phyloP scores from a whole-genome alignment of 257 asterid species.

The Thymus mandschuricus region DNA sequence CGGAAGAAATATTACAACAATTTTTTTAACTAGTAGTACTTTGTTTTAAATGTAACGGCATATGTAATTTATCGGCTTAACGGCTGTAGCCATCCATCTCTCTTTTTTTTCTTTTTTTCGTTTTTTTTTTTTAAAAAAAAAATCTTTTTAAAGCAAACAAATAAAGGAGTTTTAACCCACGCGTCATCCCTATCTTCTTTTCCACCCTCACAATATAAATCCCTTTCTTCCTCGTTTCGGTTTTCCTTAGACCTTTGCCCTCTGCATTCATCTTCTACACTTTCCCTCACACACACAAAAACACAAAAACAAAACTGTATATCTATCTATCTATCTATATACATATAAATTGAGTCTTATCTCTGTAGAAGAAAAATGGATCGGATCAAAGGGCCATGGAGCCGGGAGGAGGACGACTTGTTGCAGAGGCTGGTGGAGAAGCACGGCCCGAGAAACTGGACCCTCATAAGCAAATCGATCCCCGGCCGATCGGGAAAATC shows the following conservation, averaged over 20 bases:
- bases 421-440: constrained; percentile 44
- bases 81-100: background rate
- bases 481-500: constrained; percentile 51
- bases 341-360: too few relatives aligned
- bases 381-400: constrained; percentile 56
- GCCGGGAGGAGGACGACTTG: constrained; percentile 41
- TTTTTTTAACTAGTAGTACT: too few relatives aligned
- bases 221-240: background rate
- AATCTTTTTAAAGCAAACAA: too few relatives aligned
- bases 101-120: background rate
- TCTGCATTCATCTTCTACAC: background rate
- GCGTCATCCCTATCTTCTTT: constrained; percentile 50
- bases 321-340: too few relatives aligned
- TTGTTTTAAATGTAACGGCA: too few relatives aligned
- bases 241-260: constrained; percentile 44
- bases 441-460: constrained; percentile 51
- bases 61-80: background rate
- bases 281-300: background rate
- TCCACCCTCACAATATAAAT: constrained; percentile 37
- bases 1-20: too few relatives aligned
- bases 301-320: background rate
- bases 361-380: constrained; percentile 21
- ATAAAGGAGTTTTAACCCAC: background rate
- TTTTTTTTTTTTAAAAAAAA: too few relatives aligned
- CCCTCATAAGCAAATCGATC: constrained; percentile 47